Percentiles rank a stretch among this genome's conserved stretches.
Conservation (phyloP, 129 eudicot species). For the Mikania micrantha region DNA sequence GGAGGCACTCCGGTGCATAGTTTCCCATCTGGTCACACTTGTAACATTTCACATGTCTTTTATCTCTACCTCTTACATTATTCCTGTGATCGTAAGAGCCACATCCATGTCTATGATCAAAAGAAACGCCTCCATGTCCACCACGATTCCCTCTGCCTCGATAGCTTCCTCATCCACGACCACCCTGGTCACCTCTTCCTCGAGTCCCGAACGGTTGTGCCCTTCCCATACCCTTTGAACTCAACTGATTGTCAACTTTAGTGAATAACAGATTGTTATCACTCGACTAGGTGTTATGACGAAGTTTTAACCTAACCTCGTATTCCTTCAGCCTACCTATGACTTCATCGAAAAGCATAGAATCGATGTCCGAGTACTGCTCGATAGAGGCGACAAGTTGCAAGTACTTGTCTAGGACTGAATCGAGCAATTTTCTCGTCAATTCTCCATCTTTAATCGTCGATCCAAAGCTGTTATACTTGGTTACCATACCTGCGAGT, state of each 20-base stretch:
- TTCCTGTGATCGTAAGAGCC: background rate
- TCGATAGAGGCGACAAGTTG: background rate
- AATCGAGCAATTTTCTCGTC: background rate
- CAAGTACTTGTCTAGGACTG: background rate
- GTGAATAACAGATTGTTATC: no score
- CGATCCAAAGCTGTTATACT: no score
- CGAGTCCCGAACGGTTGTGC: background rate
- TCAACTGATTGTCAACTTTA: background rate
- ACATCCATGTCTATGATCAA: no score
- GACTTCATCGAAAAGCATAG: background rate
- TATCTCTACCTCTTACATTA: background rate
- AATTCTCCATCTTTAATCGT: background rate
- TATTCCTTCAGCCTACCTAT: background rate
- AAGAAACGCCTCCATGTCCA: no score
- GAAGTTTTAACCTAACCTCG: background rate
- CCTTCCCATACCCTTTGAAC: background rate
- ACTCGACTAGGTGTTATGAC: background rate
- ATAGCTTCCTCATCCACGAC: no score
- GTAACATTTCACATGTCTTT: background rate
- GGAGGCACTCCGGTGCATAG: no score
- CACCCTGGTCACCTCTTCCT: no score
- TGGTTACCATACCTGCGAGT: no score
- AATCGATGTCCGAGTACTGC: no score
- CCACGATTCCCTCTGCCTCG: no score
- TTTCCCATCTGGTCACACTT: no score